Evolutionary conservation across 2,329 filamentous ascomycete genomes (phyloP).

Genomic region (Lachnellula willkommii): DNA sequence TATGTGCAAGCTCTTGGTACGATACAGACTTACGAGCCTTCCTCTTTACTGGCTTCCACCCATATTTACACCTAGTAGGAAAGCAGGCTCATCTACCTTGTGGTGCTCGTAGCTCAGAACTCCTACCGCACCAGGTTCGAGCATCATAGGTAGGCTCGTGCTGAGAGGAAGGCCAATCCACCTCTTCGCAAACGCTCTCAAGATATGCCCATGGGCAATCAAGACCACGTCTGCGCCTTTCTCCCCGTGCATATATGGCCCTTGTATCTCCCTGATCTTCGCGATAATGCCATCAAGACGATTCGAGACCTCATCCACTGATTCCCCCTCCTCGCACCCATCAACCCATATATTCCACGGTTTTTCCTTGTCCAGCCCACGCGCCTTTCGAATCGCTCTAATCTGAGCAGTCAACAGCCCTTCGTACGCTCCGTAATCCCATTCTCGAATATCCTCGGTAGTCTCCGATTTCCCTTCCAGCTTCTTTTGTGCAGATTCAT

Average conservation of each 20-base stretch:
- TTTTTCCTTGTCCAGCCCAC: conserved; percentile 39
- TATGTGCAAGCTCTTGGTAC: too few relatives aligned
- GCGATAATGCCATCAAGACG: conserved; percentile 46
- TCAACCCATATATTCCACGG: conserved; percentile 49
- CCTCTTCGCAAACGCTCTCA: conserved; percentile 49
- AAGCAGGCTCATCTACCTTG: conserved; percentile 34
- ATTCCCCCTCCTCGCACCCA: conserved; percentile 46
- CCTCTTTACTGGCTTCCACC: conserved; percentile 11
- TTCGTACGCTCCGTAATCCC: conserved; percentile 48
- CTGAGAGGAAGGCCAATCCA: conserved; percentile 44
- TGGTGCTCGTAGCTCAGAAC: conserved; percentile 35
- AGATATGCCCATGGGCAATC: conserved; percentile 43
- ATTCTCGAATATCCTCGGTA: conserved; percentile 42
- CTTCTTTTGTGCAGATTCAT: conserved; percentile 18
- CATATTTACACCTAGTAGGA: conserved; percentile 34
- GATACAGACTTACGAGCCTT: too few relatives aligned
- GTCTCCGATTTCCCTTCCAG: conserved; percentile 31
- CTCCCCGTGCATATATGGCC: conserved; percentile 38
- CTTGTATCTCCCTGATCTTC: conserved; percentile 45
- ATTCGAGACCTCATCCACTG: conserved; percentile 41
- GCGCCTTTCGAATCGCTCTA: conserved; percentile 32
- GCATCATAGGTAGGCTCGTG: conserved; percentile 32
- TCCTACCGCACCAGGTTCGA: conserved; percentile 36
- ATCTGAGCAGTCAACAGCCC: conserved; percentile 42
- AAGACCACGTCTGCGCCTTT: conserved; percentile 46